Evolutionary conservation across 176 grass and related monocot species (phyloP), one percentile per base, ranked within the genome.

Genomic region (Poa pratensis): DNA sequence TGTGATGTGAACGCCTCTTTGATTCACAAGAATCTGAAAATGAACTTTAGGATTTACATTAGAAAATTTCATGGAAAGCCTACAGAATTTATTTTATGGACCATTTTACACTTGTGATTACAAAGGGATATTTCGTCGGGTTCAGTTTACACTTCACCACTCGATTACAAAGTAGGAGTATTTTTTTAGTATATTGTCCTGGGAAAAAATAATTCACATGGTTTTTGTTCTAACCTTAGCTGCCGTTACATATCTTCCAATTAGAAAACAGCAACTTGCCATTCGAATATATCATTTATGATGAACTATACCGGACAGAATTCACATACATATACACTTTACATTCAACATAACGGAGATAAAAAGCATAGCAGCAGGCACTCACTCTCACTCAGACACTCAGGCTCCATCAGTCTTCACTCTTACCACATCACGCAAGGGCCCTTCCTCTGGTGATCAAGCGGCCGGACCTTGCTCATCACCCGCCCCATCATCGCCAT

Each of bases 401-500:
- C 4, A 27, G 27, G 27, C 59, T 46, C 76, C 65, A 15, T 89
- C 84, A 3, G 81, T 79, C 75, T 92, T 94, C 28, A 42, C 40
- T 42, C 40, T 42, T 42, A 42, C 96, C 93, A 98, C 49, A 94
- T 79, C 55, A 98, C 75, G 12, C 84, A 87, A 20, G 87, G 78
- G 2, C 89, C 96, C 83, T 80, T 93, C 65, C 40, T 89, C 67
- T 92, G 51, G 58, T 78, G 86, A 77, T 87, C 85, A 30, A 86
- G 91, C 0, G 93, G 89, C 19, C 86, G 87, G 48, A 89, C 63
- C 83, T 90, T 91, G 55, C 86, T 93, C 85, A 95, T 93, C 32
- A 76, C 81, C 61, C 83, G 89, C 13, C 95, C 95, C 89, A 98
- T 93, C 91, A 98, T 90, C 15, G 95, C 95, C 95, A 95, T 93